phyloP scores from a whole-genome alignment of 129 eudicot genomes.

The Erigeron canadensis region DNA sequence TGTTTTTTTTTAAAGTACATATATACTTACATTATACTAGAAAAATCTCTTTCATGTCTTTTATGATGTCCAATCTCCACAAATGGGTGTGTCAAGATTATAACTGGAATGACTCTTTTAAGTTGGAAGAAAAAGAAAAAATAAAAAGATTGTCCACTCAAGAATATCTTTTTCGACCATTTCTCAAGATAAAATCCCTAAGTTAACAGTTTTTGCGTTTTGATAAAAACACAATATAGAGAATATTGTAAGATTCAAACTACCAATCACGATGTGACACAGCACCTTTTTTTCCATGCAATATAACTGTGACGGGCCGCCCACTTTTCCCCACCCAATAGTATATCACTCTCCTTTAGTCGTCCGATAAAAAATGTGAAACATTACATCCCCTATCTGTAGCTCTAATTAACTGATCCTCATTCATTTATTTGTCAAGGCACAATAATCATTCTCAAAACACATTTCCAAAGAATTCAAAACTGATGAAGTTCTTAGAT shows the following conservation, averaged over 20 bases:
- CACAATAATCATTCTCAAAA: neutral
- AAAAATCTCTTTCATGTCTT: neutral
- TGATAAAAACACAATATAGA: too few relatives aligned
- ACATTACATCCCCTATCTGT: neutral
- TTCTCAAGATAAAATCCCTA: neutral
- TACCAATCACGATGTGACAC: too few relatives aligned
- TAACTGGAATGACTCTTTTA: neutral
- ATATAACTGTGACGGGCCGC: too few relatives aligned
- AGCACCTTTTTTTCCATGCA: too few relatives aligned
- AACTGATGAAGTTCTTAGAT: neutral
- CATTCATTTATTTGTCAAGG: neutral
- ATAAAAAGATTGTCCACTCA: neutral
- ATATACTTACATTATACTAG: neutral
- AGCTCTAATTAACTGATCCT: neutral
- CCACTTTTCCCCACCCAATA: neutral
- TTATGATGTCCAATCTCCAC: neutral
- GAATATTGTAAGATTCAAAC: too few relatives aligned
- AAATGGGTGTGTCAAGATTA: neutral
- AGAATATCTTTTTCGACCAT: neutral
- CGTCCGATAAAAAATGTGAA: too few relatives aligned
- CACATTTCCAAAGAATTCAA: neutral
- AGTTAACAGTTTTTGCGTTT: too few relatives aligned
- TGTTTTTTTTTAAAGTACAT: neutral
- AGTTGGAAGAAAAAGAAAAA: too few relatives aligned
- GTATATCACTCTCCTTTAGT: neutral